Evolutionary conservation across 2,329 filamentous ascomycete genomes (phyloP), one percentile per base, ranked within the genome.

Genomic region (Nothomitra cinnamomea): DNA sequence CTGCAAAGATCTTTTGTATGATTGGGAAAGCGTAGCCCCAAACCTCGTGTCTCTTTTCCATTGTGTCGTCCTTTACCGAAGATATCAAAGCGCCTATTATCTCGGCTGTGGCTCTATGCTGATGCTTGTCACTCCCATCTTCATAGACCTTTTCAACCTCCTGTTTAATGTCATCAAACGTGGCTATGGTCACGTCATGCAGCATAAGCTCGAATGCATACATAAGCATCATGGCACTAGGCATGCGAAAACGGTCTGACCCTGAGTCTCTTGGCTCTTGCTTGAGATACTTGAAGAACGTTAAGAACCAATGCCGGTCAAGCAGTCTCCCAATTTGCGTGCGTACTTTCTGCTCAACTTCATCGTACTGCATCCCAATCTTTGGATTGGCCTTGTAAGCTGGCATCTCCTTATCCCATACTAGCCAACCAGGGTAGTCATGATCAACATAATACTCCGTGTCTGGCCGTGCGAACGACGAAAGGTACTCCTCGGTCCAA

Each of bases 71-170:
- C 50, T 82, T 78, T 15, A 87, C 87, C 36, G 86, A 87, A 15
- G 82, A 80, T 24, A 98, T 73, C 61, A 98, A 68, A 3, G 87
- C 89, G 13, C 86, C 88, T 51, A 98, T 72, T 54, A 98, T 95
- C 68, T 98, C 92, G 0, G 92, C 80, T 1, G 92, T 95, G 15
- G 92, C 92, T 52, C 92, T 85, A 65, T 98, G 92, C 65, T 98
- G 90, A 66, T 98, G 92, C 68, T 95, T 95, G 65, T 98, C 92
- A 61, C 82, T 92, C 8, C 94, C 92, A 65, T 98, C 90, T 13
- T 83, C 90, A 62, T 87, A 96, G 0, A 94, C 80, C 1, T 79
- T 78, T 55, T 77, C 72, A 3, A 85, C 79, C 56, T 95, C 74
- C 60, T 89, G 82, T 63, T 90, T 84, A 65, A 98, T 82, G 54